Conservation (phyloP, 2,329 filamentous ascomycete species). For the Cytospora piceicola region DNA sequence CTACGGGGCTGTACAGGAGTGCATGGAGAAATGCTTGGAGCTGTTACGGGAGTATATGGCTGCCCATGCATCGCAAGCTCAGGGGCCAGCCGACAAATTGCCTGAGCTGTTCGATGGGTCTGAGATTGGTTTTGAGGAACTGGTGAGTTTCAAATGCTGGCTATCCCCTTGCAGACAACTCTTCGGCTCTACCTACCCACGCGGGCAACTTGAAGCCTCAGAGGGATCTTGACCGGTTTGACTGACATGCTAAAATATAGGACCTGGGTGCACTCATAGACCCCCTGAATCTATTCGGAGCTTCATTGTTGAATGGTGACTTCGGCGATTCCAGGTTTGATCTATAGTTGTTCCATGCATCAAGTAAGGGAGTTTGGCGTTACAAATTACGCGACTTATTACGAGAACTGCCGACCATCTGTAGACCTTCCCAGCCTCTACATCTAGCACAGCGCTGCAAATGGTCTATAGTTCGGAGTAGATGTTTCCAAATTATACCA, state of each 20-base stretch:
- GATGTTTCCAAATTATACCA: no score
- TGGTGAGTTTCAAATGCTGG: background rate
- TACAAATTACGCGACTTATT: no score
- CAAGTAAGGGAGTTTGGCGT: no score
- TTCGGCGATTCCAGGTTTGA: background rate
- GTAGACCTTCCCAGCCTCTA: no score
- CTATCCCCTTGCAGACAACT: background rate
- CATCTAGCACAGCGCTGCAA: no score
- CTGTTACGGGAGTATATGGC: background rate
- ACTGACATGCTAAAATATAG: background rate
- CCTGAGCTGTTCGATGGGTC: background rate
- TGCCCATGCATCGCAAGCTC: background rate
- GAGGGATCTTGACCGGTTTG: background rate
- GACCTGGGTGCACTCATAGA: no score
- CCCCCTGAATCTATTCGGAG: background rate
- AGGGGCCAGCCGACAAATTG: background rate
- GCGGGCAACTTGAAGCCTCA: background rate
- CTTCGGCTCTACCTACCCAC: background rate
- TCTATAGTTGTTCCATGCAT: no score
- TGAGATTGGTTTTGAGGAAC: background rate
- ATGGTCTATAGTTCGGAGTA: no score
- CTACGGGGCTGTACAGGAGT: constrained; percentile 5
- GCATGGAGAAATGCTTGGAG: constrained; percentile 9
- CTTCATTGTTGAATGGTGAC: background rate
- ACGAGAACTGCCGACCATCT: no score